Conservation (phyloP, 495 filamentous ascomycete genomes). For the Letharia lupina region DNA sequence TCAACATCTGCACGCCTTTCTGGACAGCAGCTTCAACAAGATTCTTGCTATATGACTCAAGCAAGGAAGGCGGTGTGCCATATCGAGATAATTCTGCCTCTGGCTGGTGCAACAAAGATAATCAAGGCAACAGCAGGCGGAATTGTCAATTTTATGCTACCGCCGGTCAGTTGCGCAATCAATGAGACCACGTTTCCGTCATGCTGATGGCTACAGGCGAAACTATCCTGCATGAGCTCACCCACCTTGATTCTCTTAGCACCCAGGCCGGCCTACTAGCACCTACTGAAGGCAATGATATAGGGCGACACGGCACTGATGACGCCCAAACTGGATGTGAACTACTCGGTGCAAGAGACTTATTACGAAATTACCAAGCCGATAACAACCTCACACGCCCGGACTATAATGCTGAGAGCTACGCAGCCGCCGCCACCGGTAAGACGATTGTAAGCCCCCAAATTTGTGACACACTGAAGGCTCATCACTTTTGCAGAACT, state of each 20-base stretch:
- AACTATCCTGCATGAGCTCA: not conserved
- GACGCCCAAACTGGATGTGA: not conserved
- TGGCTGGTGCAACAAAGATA: not conserved
- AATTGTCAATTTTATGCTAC: not conserved
- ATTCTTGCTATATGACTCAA: not conserved
- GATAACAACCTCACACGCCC: not conserved
- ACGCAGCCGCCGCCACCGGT: not conserved
- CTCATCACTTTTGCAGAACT: not conserved
- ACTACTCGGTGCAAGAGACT: not conserved
- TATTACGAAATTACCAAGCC: not conserved
- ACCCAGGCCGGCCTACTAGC: not conserved
- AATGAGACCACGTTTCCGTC: not conserved
- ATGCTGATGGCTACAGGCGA: not conserved
- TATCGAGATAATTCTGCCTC: not conserved
- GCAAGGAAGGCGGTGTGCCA: not conserved
- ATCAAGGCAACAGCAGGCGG: not conserved
- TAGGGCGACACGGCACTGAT: not conserved
- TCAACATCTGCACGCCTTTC: not conserved
- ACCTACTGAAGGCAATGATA: not conserved
- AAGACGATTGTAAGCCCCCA: not conserved
- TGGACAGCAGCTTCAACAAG: not conserved
- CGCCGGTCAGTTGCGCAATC: not conserved
- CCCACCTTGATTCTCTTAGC: not conserved
- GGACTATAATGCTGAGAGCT: not conserved
- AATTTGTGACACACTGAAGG: not conserved